A percentile compares a stretch with the other conserved stretches of the same genome.
Evolutionary conservation across 2,329 filamentous ascomycete species (phyloP).

Genomic region (Byssochlamys sp.): DNA sequence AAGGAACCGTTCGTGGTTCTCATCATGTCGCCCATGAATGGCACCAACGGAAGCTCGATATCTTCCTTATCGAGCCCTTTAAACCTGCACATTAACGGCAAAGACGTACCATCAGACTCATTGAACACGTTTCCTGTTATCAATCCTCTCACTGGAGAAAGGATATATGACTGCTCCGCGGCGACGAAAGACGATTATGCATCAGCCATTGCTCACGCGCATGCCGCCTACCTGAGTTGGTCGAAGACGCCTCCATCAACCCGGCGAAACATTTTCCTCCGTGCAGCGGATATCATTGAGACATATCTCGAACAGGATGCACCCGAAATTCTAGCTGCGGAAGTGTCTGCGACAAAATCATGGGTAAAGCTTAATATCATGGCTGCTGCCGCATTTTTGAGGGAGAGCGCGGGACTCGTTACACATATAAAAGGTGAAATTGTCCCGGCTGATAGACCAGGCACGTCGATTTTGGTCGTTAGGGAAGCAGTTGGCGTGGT

Average conservation of each 20-base stretch:
- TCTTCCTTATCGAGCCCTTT: not conserved
- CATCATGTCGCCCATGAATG: not conserved
- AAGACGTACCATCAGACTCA: not conserved
- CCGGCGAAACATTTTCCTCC: not conserved
- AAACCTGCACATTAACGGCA: slow-evolving; percentile 2
- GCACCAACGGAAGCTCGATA: not conserved
- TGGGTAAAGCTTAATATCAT: slow-evolving; percentile 7
- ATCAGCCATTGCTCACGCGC: not conserved
- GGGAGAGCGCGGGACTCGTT: slow-evolving; percentile 6
- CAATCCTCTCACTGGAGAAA: slow-evolving; percentile 1
- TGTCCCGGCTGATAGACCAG: slow-evolving; percentile 4
- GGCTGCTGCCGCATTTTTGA: slow-evolving; percentile 4
- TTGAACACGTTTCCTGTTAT: not conserved
- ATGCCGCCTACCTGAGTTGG: not conserved
- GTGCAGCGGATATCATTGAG: slow-evolving; percentile 1
- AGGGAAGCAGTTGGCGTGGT: slow-evolving; percentile 6
- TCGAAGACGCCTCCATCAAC: not conserved
- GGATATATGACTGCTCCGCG: not conserved
- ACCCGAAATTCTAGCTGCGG: slow-evolving; percentile 5
- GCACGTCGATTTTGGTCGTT: slow-evolving; percentile 6
- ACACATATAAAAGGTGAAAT: slow-evolving; percentile 9
- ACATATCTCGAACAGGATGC: slow-evolving; percentile 7
- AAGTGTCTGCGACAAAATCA: slow-evolving; percentile 4
- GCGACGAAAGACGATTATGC: not conserved
- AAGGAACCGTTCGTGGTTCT: not conserved